These are phyloP conservation scores for Rhizopogon roseolus DNA, from an alignment of 768 basidiomycete species.

Conservation along the genomic window DNA sequence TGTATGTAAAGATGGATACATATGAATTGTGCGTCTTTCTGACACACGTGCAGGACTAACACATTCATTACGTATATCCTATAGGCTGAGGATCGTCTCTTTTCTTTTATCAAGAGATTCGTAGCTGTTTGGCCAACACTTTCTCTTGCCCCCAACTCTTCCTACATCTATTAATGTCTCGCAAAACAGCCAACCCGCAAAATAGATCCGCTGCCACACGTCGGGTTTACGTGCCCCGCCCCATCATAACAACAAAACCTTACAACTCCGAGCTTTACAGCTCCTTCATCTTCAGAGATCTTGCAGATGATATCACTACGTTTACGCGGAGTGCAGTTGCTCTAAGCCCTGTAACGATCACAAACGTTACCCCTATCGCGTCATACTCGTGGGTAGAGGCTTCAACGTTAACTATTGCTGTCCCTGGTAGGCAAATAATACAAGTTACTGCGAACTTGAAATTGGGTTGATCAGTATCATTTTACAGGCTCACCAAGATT, in stretches of 20 bases:
- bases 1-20: no score
- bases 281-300: conserved; percentile 18
- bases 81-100: no score
- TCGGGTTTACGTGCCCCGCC: neutral
- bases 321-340: conserved; percentile 7
- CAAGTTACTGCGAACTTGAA: neutral
- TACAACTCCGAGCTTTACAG: neutral
- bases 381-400: conserved; percentile 53
- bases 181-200: neutral
- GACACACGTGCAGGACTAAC: no score
- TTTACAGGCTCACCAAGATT: conserved; percentile 52
- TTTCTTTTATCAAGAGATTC: no score
- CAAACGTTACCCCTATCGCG: conserved; percentile 37
- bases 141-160: neutral
- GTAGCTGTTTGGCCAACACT: no score
- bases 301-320: conserved; percentile 12
- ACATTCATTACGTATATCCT: no score
- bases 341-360: conserved; percentile 23
- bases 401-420: conserved; percentile 33
- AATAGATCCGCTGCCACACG: neutral
- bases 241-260: neutral
- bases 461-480: neutral
- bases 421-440: conserved; percentile 34
- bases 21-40: no score
- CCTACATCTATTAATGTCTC: no score